Conservation (phyloP, 2,329 filamentous ascomycete species). For the Periconia digitata region DNA sequence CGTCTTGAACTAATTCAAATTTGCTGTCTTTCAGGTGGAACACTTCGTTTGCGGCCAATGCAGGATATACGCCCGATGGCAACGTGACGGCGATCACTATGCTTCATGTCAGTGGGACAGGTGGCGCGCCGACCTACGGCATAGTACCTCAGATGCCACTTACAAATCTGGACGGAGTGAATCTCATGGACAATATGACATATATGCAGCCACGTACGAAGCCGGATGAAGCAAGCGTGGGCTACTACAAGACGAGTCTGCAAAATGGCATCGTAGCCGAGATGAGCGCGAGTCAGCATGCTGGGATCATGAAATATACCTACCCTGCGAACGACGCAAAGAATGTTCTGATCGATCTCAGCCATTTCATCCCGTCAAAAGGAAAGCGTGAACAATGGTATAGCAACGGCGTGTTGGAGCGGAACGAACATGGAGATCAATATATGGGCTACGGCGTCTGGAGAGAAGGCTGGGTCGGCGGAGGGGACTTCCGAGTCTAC, state of each 20-base stretch:
- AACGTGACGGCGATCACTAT: slow-evolving; percentile 32
- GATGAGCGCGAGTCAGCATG: slow-evolving; percentile 20
- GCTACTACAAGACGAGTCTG: slow-evolving; percentile 26
- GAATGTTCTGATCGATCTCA: slow-evolving; percentile 45
- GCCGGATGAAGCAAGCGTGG: slow-evolving; percentile 23
- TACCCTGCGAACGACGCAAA: slow-evolving; percentile 31
- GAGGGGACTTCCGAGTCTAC: slow-evolving; percentile 1
- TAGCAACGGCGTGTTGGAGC: neutral
- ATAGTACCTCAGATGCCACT: slow-evolving; percentile 34
- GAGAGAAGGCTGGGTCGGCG: slow-evolving; percentile 2
- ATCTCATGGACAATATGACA: slow-evolving; percentile 37
- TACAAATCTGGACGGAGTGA: slow-evolving; percentile 33
- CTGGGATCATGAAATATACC: slow-evolving; percentile 26
- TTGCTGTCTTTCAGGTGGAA: neutral
- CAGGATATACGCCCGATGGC: slow-evolving; percentile 32
- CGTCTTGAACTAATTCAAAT: neutral
- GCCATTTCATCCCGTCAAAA: slow-evolving; percentile 47
- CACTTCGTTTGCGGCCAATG: slow-evolving; percentile 21
- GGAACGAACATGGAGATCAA: neutral
- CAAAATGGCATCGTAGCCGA: slow-evolving; percentile 28
- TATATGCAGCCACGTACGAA: slow-evolving; percentile 26
- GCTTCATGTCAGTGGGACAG: slow-evolving; percentile 28
- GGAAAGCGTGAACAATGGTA: slow-evolving; percentile 2
- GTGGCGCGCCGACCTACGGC: slow-evolving; percentile 26
- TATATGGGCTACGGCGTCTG: slow-evolving; percentile 1